A percentile compares a stretch with the other conserved stretches of the same genome.
Conservation (phyloP, 139 green algal species). For the Volvox africanus region DNA sequence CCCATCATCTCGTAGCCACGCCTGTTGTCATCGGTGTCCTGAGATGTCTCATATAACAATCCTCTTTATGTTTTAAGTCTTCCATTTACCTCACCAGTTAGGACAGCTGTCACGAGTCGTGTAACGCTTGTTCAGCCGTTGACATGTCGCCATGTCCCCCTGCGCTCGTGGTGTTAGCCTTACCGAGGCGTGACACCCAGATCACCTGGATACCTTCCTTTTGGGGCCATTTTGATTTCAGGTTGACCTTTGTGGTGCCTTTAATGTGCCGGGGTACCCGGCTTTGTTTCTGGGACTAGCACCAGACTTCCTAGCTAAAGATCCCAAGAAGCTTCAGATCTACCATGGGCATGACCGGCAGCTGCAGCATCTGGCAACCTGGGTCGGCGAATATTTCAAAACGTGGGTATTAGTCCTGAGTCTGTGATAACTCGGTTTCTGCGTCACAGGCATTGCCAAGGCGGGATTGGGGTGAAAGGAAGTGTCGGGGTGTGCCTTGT, state of each 20-base stretch:
- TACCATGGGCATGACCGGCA: not conserved
- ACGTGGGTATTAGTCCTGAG: not conserved
- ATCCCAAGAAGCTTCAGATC: not conserved
- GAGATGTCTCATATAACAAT: not conserved
- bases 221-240: not conserved
- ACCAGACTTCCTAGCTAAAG: not conserved
- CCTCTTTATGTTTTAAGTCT: not conserved
- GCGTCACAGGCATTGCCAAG: not conserved
- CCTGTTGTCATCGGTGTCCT: not conserved
- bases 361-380: not conserved
- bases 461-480: too few species aligned
- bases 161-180: too few species aligned
- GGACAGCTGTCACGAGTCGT: too few species aligned
- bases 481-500: too few species aligned
- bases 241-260: conserved; percentile 15
- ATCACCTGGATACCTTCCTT: too few species aligned
- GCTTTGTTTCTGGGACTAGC: not conserved
- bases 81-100: too few species aligned
- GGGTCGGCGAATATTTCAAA: conserved; percentile 28
- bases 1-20: not conserved
- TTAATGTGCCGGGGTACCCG: not conserved
- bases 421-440: not conserved
- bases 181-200: too few species aligned
- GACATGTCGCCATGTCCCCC: too few species aligned
- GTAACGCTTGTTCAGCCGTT: too few species aligned